A percentile compares a stretch with the other conserved stretches of the same genome.
Conservation (phyloP, 768 basidiomycete species). For the Amanita molliuscula region DNA sequence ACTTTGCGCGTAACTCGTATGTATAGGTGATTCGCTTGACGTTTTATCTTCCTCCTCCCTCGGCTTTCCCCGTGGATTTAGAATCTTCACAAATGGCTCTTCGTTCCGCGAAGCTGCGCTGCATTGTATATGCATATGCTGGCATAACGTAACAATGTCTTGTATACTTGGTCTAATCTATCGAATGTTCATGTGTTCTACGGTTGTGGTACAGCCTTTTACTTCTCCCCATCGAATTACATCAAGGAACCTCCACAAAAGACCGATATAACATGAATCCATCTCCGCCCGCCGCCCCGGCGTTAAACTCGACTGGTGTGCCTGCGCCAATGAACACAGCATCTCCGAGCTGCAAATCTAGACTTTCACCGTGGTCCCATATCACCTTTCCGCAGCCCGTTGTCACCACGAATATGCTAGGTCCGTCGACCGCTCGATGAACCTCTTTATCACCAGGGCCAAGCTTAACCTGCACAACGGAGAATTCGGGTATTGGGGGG, state of each 20-base stretch:
- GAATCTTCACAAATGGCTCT: conserved; percentile 80
- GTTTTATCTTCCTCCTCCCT: not conserved
- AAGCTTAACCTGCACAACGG: conserved; percentile 61
- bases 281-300: conserved; percentile 9
- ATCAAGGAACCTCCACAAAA: conserved; percentile 36
- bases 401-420: conserved; percentile 76
- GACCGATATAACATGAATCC: conserved; percentile 57
- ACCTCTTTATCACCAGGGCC: conserved; percentile 30
- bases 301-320: conserved; percentile 38
- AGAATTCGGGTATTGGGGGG: conserved; percentile 91
- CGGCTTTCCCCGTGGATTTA: conserved; percentile 13
- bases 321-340: conserved; percentile 80
- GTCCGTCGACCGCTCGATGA: conserved; percentile 65
- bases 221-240: not conserved
- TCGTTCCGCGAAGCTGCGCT: conserved; percentile 55
- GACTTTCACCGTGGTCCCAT: conserved; percentile 29
- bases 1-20: not conserved
- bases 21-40: not conserved
- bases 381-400: conserved; percentile 47
- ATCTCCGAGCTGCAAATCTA: conserved; percentile 51
- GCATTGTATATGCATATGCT: conserved; percentile 53
- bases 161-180: too few relatives aligned
- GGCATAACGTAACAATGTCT: not conserved
- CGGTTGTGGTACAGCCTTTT: not conserved
- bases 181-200: not conserved